These are phyloP conservation scores for Atkinsonella texensis DNA, from an alignment of 2,329 filamentous ascomycete genomes.

Conservation along the genomic window DNA sequence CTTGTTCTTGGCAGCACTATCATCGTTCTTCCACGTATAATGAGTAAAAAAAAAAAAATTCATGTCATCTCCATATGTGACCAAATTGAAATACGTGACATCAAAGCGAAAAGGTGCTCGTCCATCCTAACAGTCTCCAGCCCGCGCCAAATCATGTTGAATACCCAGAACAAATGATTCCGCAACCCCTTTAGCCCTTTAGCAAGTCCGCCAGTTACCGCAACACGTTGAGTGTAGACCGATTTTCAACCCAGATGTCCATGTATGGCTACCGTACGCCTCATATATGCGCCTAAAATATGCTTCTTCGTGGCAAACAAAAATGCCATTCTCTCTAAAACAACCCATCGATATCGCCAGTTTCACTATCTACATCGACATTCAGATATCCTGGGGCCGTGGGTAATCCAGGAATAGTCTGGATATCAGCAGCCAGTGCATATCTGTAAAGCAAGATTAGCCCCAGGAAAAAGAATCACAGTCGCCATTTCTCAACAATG, in stretches of 20 bases:
- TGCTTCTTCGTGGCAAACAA: not conserved
- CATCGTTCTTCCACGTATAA: too few relatives aligned
- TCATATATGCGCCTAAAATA: not conserved
- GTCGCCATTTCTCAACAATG: not conserved
- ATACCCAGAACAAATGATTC: not conserved
- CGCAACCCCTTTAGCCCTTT: not conserved
- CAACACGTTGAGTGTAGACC: conserved; percentile 6
- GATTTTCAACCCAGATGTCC: not conserved
- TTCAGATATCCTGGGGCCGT: conserved; percentile 94
- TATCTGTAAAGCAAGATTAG: conserved; percentile 46
- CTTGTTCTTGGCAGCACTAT: too few relatives aligned
- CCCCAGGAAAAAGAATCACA: not conserved
- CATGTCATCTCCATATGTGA: too few relatives aligned
- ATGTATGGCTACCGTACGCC: not conserved
- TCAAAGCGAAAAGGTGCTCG: not conserved
- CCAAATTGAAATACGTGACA: too few relatives aligned
- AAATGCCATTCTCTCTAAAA: conserved; percentile 47
- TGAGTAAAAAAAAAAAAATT: too few relatives aligned
- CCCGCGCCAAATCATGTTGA: conserved; percentile 4
- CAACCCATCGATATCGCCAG: conserved; percentile 76
- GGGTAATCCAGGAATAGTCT: conserved; percentile 91
- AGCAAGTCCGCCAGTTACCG: not conserved
- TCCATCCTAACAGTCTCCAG: not conserved
- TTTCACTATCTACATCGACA: conserved; percentile 72
- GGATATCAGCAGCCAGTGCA: conserved; percentile 90